Evolutionary conservation across 2,329 filamentous ascomycete species (phyloP), one percentile per base, ranked within the genome.

Genomic region (Stachybotrys echinatus): DNA sequence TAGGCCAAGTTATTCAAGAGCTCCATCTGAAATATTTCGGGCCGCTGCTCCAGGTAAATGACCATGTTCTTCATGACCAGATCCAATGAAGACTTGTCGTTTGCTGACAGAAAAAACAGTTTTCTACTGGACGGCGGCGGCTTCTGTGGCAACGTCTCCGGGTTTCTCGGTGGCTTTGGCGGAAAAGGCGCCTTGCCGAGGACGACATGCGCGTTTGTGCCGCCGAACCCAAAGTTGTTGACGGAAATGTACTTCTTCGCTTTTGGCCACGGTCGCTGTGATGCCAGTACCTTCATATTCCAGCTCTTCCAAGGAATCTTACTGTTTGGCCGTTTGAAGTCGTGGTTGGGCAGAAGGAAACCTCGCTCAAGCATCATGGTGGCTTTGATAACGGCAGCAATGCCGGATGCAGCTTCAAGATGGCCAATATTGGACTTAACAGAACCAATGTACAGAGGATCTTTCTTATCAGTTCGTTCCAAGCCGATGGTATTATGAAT

Each of bases 1-100:
- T 77, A 77, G 5, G 74, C 72, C 19, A 78, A 57, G 52, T 78
- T 70, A 10, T 66, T 63, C 54, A 77, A 70, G 12, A 79, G 59
- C 14, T 65, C 63, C 38, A 66, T 69, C 57, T 72, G 66, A 54
- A 71, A 71, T n/a, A 71, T 60, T 50, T 72, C 70, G 12, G 68
- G 68, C 34, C 69, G 66, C 55, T 71, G 68, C 56, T 72, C 69
- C 18, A 71, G 59, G 59, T 68, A 71, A 37, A 72, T 62, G 27
- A 60, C 62, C n/a, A 64, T 56, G 2, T 56, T 48, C 49, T 63
- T 63, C 1, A 65, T 60, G 0, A 69, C 64, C 4, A 56, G 53
- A 50, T 73, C 67, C 40, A 43, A 20, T 4, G 40, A 43, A 6
- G 18, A 12, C 40, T 43, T 43, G 50, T 70, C 65, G 50, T 71